A percentile compares a stretch with the other conserved stretches of the same genome.
These are phyloP conservation scores for Arthrobotrys musiformis DNA, from an alignment of 2,329 filamentous ascomycete genomes.

Conservation along the genomic window DNA sequence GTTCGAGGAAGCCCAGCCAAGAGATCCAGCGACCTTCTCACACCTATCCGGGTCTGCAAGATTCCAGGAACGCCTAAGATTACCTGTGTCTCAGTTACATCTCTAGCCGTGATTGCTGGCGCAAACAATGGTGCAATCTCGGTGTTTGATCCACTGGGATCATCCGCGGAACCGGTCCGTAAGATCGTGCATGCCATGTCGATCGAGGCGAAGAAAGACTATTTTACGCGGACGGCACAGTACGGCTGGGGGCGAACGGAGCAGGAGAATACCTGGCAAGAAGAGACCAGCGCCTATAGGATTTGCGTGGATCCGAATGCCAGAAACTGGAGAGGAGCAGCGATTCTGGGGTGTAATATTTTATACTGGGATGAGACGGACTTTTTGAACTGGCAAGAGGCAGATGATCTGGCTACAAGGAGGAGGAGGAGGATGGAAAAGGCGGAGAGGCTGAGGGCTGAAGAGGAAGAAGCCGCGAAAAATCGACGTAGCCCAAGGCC, in stretches of 20 bases:
- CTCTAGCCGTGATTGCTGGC: slow-evolving; percentile 35
- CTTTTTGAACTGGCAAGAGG: slow-evolving; percentile 53
- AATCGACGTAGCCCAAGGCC: slow-evolving; percentile 46
- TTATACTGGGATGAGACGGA: slow-evolving; percentile 53
- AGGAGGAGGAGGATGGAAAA: slow-evolving; percentile 50
- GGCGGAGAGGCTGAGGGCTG: slow-evolving; percentile 42
- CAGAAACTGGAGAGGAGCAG: slow-evolving; percentile 50
- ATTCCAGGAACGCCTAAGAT: slow-evolving; percentile 48
- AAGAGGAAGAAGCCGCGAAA: slow-evolving; percentile 48
- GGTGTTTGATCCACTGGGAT: slow-evolving; percentile 51
- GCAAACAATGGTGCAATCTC: slow-evolving; percentile 50
- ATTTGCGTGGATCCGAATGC: slow-evolving; percentile 47
- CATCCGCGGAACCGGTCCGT: slow-evolving; percentile 36
- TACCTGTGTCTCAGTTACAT: slow-evolving; percentile 46
- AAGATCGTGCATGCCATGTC: slow-evolving; percentile 53
- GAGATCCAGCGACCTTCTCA: slow-evolving; percentile 44
- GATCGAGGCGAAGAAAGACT: slow-evolving; percentile 55
- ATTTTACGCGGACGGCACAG: slow-evolving; percentile 34
- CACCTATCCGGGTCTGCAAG: slow-evolving; percentile 47
- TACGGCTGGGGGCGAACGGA: slow-evolving; percentile 49
- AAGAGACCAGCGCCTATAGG: slow-evolving; percentile 45
- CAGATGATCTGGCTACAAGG: slow-evolving; percentile 41
- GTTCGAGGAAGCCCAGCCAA: slow-evolving; percentile 45
- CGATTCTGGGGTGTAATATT: slow-evolving; percentile 48
- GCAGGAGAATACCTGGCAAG: slow-evolving; percentile 53